Evolutionary conservation across 805 yeast species (phyloP).

Genomic region (Myxozyma neglecta): DNA sequence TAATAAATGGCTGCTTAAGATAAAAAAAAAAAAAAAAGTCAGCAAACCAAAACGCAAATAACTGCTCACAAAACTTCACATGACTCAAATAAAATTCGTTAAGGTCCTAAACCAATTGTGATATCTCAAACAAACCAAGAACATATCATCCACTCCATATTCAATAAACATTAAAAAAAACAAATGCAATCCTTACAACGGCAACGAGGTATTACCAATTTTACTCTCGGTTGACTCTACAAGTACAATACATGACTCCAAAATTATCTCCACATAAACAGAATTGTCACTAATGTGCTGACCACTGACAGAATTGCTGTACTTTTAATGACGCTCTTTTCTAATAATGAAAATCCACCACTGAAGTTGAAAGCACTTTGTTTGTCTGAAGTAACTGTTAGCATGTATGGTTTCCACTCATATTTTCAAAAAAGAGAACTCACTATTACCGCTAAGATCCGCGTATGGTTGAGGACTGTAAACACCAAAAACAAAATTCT

Average conservation of each 20-base stretch:
- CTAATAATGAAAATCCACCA: slow-evolving; percentile 16
- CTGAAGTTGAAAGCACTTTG: slow-evolving; percentile 20
- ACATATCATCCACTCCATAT: not conserved
- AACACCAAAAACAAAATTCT: slow-evolving; percentile 40
- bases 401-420: not conserved
- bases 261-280: slow-evolving; percentile 16
- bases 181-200: not conserved
- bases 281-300: slow-evolving; percentile 2
- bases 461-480: slow-evolving; percentile 43
- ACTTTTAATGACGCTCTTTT: slow-evolving; percentile 11
- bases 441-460: slow-evolving; percentile 26
- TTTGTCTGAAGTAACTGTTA: not conserved
- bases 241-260: not conserved
- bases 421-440: not conserved
- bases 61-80: too few species aligned
- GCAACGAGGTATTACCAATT: not conserved
- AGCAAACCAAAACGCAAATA: too few species aligned
- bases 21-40: too few species aligned
- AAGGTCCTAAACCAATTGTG: too few species aligned
- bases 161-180: not conserved
- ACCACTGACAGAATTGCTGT: slow-evolving; percentile 8
- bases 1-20: too few species aligned
- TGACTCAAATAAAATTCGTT: too few species aligned
- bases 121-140: not conserved
- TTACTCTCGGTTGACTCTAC: not conserved